Conservation (phyloP, 2,329 filamentous ascomycete species). For the Graphiopsis chlorocephala region DNA sequence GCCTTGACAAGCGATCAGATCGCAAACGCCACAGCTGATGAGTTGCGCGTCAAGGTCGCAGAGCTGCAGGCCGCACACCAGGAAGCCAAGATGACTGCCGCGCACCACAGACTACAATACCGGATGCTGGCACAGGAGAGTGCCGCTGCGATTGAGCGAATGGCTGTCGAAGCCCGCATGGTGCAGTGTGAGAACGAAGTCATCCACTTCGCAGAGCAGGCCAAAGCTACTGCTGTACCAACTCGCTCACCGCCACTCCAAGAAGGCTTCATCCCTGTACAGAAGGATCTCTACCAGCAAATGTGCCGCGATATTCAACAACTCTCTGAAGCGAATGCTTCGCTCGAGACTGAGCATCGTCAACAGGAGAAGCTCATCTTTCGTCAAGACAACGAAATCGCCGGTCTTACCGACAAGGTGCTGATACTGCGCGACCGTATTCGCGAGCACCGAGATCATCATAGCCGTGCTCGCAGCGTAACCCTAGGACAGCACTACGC, state of each 20-base stretch:
- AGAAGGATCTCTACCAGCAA: conserved; percentile 55
- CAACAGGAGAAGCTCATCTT: conserved; percentile 76
- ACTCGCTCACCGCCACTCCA: conserved; percentile 46
- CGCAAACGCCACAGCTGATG: conserved; percentile 49
- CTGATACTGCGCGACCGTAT: conserved; percentile 77
- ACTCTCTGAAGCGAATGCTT: conserved; percentile 63
- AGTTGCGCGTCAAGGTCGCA: conserved; percentile 54
- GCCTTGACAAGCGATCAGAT: conserved; percentile 52
- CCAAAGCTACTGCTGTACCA: conserved; percentile 53
- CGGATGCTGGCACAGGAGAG: conserved; percentile 81
- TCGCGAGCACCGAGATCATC: conserved; percentile 82
- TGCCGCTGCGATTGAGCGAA: conserved; percentile 78
- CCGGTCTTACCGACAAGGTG: conserved; percentile 70
- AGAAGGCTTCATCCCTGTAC: conserved; percentile 37
- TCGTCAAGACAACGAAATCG: conserved; percentile 71
- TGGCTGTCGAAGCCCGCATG: conserved; percentile 89
- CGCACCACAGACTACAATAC: conserved; percentile 88
- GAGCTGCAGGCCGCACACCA: conserved; percentile 54
- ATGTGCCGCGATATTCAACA: conserved; percentile 56
- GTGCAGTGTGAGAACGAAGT: conserved; percentile 84
- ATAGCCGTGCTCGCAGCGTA: conserved; percentile 71
- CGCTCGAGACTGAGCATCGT: conserved; percentile 63
- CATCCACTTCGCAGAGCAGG: conserved; percentile 68
- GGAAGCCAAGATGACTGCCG: conserved; percentile 75
- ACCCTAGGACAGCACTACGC: conserved; percentile 55